Evolutionary conservation across 2,329 filamentous ascomycete species (phyloP).

Genomic region (Graphiopsis chlorocephala): DNA sequence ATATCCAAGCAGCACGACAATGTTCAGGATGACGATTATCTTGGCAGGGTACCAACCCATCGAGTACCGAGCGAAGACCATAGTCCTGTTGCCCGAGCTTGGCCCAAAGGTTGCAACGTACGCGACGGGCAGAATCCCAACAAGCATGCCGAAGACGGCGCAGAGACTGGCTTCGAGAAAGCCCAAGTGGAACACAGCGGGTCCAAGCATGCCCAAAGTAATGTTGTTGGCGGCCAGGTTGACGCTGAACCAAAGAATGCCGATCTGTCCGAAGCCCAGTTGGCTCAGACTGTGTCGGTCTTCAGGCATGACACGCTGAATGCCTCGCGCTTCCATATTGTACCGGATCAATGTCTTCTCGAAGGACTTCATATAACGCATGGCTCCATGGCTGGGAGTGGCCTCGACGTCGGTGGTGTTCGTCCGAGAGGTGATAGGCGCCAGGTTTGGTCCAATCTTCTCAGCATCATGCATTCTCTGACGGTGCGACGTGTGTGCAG

Average conservation of each 20-base stretch:
- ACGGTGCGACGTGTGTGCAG: neutral
- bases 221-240: slow-evolving; percentile 64
- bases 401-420: slow-evolving; percentile 8
- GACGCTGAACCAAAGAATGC: slow-evolving; percentile 60
- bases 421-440: neutral
- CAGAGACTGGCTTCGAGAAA: slow-evolving; percentile 57
- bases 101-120: slow-evolving; percentile 64
- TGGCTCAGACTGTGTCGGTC: slow-evolving; percentile 54
- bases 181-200: slow-evolving; percentile 56
- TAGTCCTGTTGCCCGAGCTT: slow-evolving; percentile 59
- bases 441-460: slow-evolving; percentile 10
- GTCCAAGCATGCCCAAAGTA: slow-evolving; percentile 62
- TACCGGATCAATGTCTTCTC: slow-evolving; percentile 47
- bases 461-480: slow-evolving; percentile 1
- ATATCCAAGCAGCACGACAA: slow-evolving; percentile 59
- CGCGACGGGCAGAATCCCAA: slow-evolving; percentile 55
- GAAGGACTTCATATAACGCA: slow-evolving; percentile 27
- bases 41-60: slow-evolving; percentile 68
- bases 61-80: slow-evolving; percentile 60
- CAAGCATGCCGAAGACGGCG: slow-evolving; percentile 56
- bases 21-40: slow-evolving; percentile 60
- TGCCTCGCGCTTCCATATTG: slow-evolving; percentile 60
- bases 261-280: slow-evolving; percentile 56
- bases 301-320: slow-evolving; percentile 55
- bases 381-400: neutral